Conservation (phyloP, 306 rosid genomes). For the Chamaecrista fasciculata region DNA sequence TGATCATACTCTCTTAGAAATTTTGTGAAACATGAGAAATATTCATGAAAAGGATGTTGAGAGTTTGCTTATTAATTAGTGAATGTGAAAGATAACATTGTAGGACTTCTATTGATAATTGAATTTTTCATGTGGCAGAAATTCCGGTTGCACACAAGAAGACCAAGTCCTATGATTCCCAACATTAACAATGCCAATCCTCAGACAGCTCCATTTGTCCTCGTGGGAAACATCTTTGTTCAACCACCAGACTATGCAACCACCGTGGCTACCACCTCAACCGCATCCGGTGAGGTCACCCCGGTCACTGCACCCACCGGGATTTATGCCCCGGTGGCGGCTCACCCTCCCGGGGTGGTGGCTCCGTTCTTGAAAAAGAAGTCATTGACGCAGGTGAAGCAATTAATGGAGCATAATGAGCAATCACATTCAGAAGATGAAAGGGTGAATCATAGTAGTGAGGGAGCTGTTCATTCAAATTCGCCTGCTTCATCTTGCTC, state of each 20-base stretch:
- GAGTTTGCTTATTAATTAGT: too few relatives aligned
- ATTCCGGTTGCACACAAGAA: slow-evolving; percentile 76
- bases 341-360: slow-evolving; percentile 33
- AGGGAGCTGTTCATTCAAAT: slow-evolving; percentile 47
- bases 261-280: slow-evolving; percentile 31
- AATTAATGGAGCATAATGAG: slow-evolving; percentile 23
- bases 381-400: slow-evolving; percentile 20
- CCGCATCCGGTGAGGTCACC: slow-evolving; percentile 44
- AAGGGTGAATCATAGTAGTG: slow-evolving; percentile 51
- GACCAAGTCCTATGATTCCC: slow-evolving; percentile 55
- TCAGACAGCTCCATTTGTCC: slow-evolving; percentile 59
- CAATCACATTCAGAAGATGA: slow-evolving; percentile 53
- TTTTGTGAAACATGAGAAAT: too few relatives aligned
- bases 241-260: slow-evolving; percentile 71
- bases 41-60: too few relatives aligned
- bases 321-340: slow-evolving; percentile 70
- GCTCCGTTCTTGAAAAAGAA: slow-evolving; percentile 24
- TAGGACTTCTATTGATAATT: too few relatives aligned
- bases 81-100: too few relatives aligned
- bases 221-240: slow-evolving; percentile 80
- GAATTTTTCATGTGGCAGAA: too few relatives aligned
- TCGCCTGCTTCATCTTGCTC: slow-evolving; percentile 83
- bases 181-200: slow-evolving; percentile 43
- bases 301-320: slow-evolving; percentile 35
- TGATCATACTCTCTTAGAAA: too few relatives aligned